These are phyloP conservation scores for Inosperma sp. DNA, from an alignment of 768 basidiomycete species.

Conservation along the genomic window DNA sequence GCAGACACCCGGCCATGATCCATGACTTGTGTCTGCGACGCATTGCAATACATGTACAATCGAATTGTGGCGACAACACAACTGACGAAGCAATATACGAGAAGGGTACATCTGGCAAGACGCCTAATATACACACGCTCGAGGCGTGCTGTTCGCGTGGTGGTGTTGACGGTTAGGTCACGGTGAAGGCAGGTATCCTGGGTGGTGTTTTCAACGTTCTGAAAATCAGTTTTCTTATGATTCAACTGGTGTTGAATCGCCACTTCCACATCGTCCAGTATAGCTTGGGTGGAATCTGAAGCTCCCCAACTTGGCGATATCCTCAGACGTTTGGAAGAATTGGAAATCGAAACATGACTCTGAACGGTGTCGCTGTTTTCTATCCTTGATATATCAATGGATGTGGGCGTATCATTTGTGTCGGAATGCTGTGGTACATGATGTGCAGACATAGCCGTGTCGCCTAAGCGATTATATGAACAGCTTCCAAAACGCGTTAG, in stretches of 20 bases:
- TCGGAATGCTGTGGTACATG: not conserved
- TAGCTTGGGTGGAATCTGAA: not conserved
- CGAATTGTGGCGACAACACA: constrained; percentile 35
- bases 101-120: constrained; percentile 30
- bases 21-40: not conserved
- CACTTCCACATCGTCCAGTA: not conserved
- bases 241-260: not conserved
- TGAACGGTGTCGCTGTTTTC: constrained; percentile 40
- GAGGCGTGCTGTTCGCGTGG: constrained; percentile 8
- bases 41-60: constrained; percentile 19
- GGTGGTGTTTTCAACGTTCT: no score
- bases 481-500: no score
- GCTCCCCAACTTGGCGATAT: constrained; percentile 9
- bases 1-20: no score
- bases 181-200: no score
- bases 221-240: not conserved
- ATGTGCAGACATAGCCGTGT: not conserved
- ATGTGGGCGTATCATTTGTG: not conserved
- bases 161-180: not conserved
- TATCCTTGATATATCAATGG: constrained; percentile 22
- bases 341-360: constrained; percentile 40
- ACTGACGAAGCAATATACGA: constrained; percentile 41
- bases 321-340: constrained; percentile 40
- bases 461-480: constrained; percentile 1
- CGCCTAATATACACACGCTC: constrained; percentile 27